Evolutionary conservation across 192 early-diverging fungal species (phyloP).

Genomic region (Piromyces sp.): DNA sequence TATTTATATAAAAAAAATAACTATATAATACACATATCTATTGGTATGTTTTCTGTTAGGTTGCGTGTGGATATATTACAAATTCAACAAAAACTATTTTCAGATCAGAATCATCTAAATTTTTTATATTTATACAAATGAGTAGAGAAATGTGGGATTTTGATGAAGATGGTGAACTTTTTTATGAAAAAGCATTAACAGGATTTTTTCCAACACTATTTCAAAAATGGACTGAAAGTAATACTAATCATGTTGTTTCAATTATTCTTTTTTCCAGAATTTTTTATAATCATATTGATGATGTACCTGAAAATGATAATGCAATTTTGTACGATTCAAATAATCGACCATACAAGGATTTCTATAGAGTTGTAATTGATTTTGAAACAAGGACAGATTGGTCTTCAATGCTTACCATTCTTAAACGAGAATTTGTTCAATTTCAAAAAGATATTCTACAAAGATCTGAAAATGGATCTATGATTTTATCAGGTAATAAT

Average conservation of each 20-base stretch:
- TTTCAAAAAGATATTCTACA: slow-evolving; percentile 53
- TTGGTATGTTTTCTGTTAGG: too few species aligned
- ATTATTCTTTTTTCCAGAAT: slow-evolving; percentile 86
- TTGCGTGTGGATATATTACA: slow-evolving; percentile 60
- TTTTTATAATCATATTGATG: slow-evolving; percentile 29
- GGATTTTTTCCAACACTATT: slow-evolving; percentile 82
- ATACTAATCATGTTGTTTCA: slow-evolving; percentile 86
- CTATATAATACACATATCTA: too few species aligned
- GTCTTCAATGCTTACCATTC: slow-evolving; percentile 33
- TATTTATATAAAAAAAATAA: too few species aligned
- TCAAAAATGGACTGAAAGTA: slow-evolving; percentile 56
- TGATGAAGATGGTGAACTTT: slow-evolving; percentile 90
- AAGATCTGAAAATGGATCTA: slow-evolving; percentile 11
- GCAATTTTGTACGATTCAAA: background rate
- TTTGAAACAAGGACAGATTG: slow-evolving; percentile 72
- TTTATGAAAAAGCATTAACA: slow-evolving; percentile 81
- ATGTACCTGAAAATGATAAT: background rate
- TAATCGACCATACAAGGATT: slow-evolving; percentile 67
- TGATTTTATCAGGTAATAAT: slow-evolving; percentile 52
- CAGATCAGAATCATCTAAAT: slow-evolving; percentile 83
- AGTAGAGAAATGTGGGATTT: slow-evolving; percentile 94
- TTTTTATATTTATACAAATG: slow-evolving; percentile 92
- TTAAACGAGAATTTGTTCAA: slow-evolving; percentile 59
- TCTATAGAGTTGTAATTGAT: slow-evolving; percentile 86
- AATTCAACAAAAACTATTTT: slow-evolving; percentile 69